Evolutionary conservation across 2,329 filamentous ascomycete species (phyloP).

Genomic region (Verticillium dahliae): DNA sequence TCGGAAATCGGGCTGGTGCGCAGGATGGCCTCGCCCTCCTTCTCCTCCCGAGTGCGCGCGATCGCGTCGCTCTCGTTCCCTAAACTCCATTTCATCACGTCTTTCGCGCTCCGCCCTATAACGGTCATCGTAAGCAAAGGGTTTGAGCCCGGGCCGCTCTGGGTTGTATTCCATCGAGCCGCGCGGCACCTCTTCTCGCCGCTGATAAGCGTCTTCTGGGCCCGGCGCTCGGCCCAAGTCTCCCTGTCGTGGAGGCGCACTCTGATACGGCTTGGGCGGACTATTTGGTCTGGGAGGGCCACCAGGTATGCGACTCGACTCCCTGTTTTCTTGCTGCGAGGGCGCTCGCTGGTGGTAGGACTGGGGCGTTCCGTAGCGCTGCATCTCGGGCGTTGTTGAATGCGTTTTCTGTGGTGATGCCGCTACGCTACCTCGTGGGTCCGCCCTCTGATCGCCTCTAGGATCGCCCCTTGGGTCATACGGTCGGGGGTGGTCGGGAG

Average conservation of each 20-base stretch:
- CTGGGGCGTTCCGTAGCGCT: constrained; percentile 54
- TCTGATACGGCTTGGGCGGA: constrained; percentile 43
- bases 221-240: constrained; percentile 37
- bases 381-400: constrained; percentile 50
- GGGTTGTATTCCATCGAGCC: constrained; percentile 42
- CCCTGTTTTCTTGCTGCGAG: constrained; percentile 39
- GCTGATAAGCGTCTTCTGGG: constrained; percentile 35
- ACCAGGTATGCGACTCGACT: constrained; percentile 24
- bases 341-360: constrained; percentile 44
- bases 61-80: constrained; percentile 35
- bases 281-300: constrained; percentile 42
- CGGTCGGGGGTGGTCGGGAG: constrained; percentile 59
- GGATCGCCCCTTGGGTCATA: constrained; percentile 31
- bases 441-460: constrained; percentile 25
- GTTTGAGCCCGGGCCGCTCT: constrained; percentile 39
- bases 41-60: constrained; percentile 45
- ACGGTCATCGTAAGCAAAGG: constrained; percentile 44
- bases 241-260: constrained; percentile 34
- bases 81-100: constrained; percentile 34
- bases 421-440: constrained; percentile 35
- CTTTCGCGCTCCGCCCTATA: constrained; percentile 43
- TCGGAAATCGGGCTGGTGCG: constrained; percentile 38
- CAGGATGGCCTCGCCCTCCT: constrained; percentile 33
- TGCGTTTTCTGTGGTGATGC: constrained; percentile 45
- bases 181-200: constrained; percentile 38